Base-by-base conservation (phyloP, 208 protist species). In the Angomonas ambiguus region DNA sequence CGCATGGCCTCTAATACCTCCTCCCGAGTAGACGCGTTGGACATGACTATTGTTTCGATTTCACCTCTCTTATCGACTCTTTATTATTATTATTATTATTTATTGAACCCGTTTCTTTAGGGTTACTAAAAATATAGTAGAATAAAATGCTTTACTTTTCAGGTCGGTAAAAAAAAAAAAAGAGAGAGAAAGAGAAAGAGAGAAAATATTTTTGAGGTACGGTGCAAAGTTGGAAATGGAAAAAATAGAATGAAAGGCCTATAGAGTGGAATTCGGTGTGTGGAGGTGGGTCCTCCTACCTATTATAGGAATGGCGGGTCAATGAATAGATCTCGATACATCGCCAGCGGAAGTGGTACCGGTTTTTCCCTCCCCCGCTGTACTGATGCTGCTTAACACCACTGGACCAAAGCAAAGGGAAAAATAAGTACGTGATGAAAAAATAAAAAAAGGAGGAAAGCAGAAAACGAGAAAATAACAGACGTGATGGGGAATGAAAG, bases 1-100 rank as follows among this genome's bases (percentile, higher is more conserved):
- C 72, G 55, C 67, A 82, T 48, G 8, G 68, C 66, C 51, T 74
- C 66, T 49, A 82, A 38, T 71, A 82, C 77, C 53, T 82, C 69
- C n/a, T 82, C 71, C 5, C 45, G 45, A 5, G 45, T 27, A 53
- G 45, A 53, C 18, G 45, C 45, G 18, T 53, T 24, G 10, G 45
- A 53, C 45, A 53, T 42, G 56, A 53, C 22, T 2, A n/a, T n/a
- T n/a, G n/a, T n/a, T n/a, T n/a, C n/a, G n/a, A n/a, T n/a, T n/a
- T n/a, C n/a, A n/a, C n/a, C n/a, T n/a, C n/a, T n/a, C n/a, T n/a
- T n/a, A n/a, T n/a, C n/a, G n/a, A n/a, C n/a, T n/a, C n/a, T n/a
- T n/a, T n/a, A n/a, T n/a, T n/a, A n/a, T n/a, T n/a, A n/a, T n/a
- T n/a, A n/a, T n/a, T 30, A 25, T 53, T 18, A 11, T 34, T 35